These are phyloP conservation scores for Monosporascus cannonballus DNA, from an alignment of 2,329 filamentous ascomycete genomes.

Conservation along the genomic window DNA sequence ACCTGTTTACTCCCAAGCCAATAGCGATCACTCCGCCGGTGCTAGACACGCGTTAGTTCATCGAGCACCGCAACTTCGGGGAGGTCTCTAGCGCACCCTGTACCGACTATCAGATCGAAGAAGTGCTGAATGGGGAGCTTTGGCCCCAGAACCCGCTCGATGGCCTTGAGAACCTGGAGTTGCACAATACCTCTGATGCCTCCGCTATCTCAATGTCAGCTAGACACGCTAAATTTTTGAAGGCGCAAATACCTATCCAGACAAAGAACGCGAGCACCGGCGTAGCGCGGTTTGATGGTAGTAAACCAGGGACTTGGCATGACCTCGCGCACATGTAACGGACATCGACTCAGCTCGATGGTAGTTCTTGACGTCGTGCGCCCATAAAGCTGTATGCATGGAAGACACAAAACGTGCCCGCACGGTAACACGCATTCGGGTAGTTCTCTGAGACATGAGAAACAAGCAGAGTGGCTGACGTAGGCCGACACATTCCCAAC, in stretches of 20 bases:
- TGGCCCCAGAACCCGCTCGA: conserved; percentile 24
- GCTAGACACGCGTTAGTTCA: conserved; percentile 9
- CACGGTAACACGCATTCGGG: conserved; percentile 26
- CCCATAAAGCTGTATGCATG: conserved; percentile 25
- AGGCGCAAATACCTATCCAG: conserved; percentile 21
- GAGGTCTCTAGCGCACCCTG: conserved; percentile 15
- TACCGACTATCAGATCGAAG: conserved; percentile 27
- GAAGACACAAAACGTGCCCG: conserved; percentile 25
- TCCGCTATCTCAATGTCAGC: conserved; percentile 12
- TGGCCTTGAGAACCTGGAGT: conserved; percentile 21
- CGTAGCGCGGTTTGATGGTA: conserved; percentile 21
- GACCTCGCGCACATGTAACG: conserved; percentile 23
- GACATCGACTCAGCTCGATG: conserved; percentile 25
- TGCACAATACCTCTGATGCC: conserved; percentile 24
- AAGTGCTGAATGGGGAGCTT: conserved; percentile 25
- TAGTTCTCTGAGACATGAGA: conserved; percentile 26
- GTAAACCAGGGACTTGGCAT: conserved; percentile 25
- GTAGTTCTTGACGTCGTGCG: conserved; percentile 24
- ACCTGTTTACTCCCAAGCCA: conserved; percentile 26
- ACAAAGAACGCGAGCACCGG: conserved; percentile 22
- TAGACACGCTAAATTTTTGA: background rate
- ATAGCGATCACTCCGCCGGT: conserved; percentile 25
- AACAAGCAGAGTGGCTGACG: conserved; percentile 25
- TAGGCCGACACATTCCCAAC: conserved; percentile 20
- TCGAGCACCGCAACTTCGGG: background rate